Percentiles rank a stretch among this genome's conserved stretches.
phyloP scores from a whole-genome alignment of 2,329 filamentous ascomycete genomes.

The Dryadomyces quercivorus region DNA sequence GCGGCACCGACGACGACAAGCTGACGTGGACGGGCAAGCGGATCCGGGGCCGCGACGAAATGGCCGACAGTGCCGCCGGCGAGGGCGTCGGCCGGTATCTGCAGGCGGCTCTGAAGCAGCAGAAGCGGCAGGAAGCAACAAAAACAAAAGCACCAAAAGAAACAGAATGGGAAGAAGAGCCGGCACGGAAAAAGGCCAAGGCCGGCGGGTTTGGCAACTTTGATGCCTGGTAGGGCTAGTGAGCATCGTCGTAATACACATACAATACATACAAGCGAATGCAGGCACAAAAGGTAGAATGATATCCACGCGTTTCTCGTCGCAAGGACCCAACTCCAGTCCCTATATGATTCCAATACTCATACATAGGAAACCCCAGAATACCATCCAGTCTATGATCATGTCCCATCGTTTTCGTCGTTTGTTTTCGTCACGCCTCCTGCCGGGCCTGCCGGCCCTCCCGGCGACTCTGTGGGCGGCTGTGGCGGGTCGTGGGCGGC shows the following conservation, averaged over 20 bases:
- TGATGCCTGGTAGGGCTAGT: conserved; percentile 83
- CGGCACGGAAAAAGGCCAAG: conserved; percentile 70
- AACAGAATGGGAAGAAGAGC: too few relatives aligned
- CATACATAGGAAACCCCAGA: too few relatives aligned
- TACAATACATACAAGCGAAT: neutral
- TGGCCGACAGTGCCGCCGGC: conserved; percentile 33
- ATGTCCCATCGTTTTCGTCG: too few relatives aligned
- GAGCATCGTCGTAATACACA: too few relatives aligned
- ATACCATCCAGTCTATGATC: too few relatives aligned
- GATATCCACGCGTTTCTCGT: neutral
- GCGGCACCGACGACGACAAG: conserved; percentile 74
- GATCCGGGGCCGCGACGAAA: conserved; percentile 56
- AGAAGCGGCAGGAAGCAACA: conserved; percentile 8
- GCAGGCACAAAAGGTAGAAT: neutral
- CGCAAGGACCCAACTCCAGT: too few relatives aligned
- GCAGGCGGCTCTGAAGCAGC: conserved; percentile 34
- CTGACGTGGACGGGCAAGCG: conserved; percentile 96
- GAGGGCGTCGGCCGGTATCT: conserved; percentile 68
- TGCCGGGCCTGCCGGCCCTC: too few relatives aligned
- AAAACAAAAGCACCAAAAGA: too few relatives aligned
- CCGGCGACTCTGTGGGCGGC: too few relatives aligned
- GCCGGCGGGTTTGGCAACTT: conserved; percentile 85
- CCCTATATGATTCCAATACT: too few relatives aligned
- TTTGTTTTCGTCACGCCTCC: too few relatives aligned
- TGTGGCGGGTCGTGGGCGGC: neutral